Conservation (phyloP, 441 rosid genomes). For the Erodium chrysanthum region DNA sequence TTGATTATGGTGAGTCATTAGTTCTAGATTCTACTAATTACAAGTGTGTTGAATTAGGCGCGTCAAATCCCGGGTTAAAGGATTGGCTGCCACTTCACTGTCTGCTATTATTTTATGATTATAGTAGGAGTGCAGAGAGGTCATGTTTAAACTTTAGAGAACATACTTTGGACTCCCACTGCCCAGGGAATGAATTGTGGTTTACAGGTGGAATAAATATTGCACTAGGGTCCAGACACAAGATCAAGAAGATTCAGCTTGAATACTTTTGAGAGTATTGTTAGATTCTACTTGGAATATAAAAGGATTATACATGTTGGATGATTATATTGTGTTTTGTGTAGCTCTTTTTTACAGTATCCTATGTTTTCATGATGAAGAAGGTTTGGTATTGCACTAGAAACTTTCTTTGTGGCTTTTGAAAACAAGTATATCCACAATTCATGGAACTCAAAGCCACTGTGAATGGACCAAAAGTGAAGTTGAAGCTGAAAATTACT, state of each 20-base stretch:
- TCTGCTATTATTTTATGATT: neutral
- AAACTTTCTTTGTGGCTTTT: neutral
- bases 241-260: slow-evolving; percentile 14
- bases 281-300: slow-evolving; percentile 13
- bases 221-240: neutral
- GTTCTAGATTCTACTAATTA: neutral
- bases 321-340: neutral
- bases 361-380: neutral
- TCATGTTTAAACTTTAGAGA: neutral
- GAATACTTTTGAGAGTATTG: neutral
- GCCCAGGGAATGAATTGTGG: neutral
- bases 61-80: neutral
- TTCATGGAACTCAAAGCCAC: neutral
- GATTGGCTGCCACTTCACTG: neutral
- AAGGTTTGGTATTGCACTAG: neutral
- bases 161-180: neutral
- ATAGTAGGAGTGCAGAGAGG: neutral
- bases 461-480: neutral
- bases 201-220: slow-evolving; percentile 16
- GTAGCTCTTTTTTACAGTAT: neutral
- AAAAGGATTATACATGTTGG: neutral
- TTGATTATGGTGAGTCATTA: neutral
- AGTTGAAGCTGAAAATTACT: neutral
- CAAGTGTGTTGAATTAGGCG: neutral
- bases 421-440: neutral